Percentiles rank a stretch among this genome's conserved stretches.
These are phyloP conservation scores for Aspergillus oerlinghausenensis DNA, from an alignment of 2,329 filamentous ascomycete species.

Conservation along the genomic window DNA sequence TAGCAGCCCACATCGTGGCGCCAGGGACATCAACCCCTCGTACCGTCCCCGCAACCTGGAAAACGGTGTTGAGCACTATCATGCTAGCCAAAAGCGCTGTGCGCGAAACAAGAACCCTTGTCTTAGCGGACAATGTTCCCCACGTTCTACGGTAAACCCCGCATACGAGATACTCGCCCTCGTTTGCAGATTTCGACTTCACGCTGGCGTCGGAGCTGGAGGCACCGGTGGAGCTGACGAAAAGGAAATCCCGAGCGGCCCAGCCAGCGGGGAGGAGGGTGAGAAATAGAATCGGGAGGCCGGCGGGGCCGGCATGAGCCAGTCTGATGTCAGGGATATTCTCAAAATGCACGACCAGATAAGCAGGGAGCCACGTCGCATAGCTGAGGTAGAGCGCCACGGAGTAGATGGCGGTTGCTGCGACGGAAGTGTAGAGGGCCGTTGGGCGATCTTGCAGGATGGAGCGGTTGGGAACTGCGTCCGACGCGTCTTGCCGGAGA, in stretches of 20 bases:
- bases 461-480: constrained; percentile 55
- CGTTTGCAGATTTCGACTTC: constrained; percentile 32
- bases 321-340: constrained; percentile 63
- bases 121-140: constrained; percentile 58
- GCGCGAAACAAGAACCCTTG: constrained; percentile 60
- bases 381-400: constrained; percentile 67
- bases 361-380: constrained; percentile 64
- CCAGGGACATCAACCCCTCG: constrained; percentile 66
- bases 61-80: constrained; percentile 51
- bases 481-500: constrained; percentile 41
- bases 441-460: constrained; percentile 62
- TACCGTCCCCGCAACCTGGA: constrained; percentile 63
- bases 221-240: constrained; percentile 51
- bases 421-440: constrained; percentile 59
- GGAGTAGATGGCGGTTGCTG: constrained; percentile 70
- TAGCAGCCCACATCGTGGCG: constrained; percentile 64
- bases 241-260: constrained; percentile 72
- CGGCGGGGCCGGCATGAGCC: constrained; percentile 60
- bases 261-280: constrained; percentile 65
- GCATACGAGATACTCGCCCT: constrained; percentile 66
- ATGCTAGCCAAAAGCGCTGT: constrained; percentile 50
- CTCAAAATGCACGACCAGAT: constrained; percentile 72
- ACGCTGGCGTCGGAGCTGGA: constrained; percentile 38
- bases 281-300: constrained; percentile 40
- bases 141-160: constrained; percentile 57